Conservation (phyloP, 1,284 basidiomycete genomes). For the Microbotryomycetes sp. region DNA sequence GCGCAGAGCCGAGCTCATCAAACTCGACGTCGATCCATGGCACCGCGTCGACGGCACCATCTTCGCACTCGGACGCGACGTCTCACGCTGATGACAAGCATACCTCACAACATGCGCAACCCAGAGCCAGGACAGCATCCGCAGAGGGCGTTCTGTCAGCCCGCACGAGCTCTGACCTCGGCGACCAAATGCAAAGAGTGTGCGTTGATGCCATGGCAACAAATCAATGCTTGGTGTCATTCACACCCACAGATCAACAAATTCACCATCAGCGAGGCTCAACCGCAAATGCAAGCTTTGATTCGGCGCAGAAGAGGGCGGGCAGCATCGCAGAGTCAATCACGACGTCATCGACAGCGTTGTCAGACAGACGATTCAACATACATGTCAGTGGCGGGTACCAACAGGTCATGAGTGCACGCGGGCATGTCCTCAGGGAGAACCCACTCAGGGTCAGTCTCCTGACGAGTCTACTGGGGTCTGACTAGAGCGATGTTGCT, state of each 20-base stretch:
- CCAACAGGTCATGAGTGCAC: constrained; percentile 84
- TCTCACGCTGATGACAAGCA: no score
- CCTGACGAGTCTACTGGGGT: background rate
- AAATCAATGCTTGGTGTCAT: constrained; percentile 74
- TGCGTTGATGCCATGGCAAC: constrained; percentile 69
- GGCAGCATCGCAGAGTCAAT: constrained; percentile 8
- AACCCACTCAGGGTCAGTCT: constrained; percentile 68
- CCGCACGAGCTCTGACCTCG: constrained; percentile 38
- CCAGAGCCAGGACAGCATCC: constrained; percentile 1
- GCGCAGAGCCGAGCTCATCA: background rate
- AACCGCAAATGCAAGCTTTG: background rate
- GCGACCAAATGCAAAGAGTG: constrained; percentile 72
- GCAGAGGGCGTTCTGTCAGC: constrained; percentile 30
- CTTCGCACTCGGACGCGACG: background rate
- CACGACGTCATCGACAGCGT: constrained; percentile 5
- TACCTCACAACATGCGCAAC: no score
- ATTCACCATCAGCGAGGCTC: constrained; percentile 10
- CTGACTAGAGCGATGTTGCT: constrained; percentile 3
- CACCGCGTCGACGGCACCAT: background rate
- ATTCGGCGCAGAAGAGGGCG: background rate
- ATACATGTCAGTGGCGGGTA: constrained; percentile 86
- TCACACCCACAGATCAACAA: constrained; percentile 47
- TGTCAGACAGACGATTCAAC: constrained; percentile 56
- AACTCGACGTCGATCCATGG: background rate
- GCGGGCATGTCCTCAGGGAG: constrained; percentile 81